phyloP scores from a whole-genome alignment of 345 rosid genomes.

The Jatropha curcas region DNA sequence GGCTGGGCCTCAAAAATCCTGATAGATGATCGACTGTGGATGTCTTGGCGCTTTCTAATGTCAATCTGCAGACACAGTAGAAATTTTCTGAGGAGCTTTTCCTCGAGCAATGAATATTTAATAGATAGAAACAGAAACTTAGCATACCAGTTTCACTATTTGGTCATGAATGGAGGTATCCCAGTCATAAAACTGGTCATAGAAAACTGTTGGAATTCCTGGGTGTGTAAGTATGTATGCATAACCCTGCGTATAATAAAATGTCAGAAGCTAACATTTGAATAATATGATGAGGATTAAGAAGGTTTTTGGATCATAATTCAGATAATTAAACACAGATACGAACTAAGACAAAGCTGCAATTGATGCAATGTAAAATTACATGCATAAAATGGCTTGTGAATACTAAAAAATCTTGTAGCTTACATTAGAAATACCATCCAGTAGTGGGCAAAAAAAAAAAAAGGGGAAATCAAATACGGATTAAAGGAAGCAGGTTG shows the following conservation, averaged over 20 bases:
- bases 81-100: conserved; percentile 1
- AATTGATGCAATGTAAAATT: neutral
- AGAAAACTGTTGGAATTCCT: conserved; percentile 81
- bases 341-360: neutral
- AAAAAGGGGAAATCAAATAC: neutral
- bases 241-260: conserved; percentile 54
- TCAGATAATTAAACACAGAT: neutral
- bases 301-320: neutral
- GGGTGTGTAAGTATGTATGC: conserved; percentile 93
- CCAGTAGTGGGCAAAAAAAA: neutral
- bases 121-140: neutral
- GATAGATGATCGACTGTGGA: conserved; percentile 66
- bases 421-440: neutral
- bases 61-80: conserved; percentile 48
- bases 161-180: conserved; percentile 64
- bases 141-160: conserved; percentile 68
- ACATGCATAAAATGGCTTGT: neutral
- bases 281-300: neutral
- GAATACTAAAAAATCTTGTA: neutral
- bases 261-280: neutral
- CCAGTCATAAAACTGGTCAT: conserved; percentile 85
- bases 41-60: conserved; percentile 56
- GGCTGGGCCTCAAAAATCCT: conserved; percentile 60
- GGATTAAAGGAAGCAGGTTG: neutral
- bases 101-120: neutral